These are phyloP conservation scores for Mycena chlorophos DNA, from an alignment of 768 basidiomycete genomes.

Conservation along the genomic window DNA sequence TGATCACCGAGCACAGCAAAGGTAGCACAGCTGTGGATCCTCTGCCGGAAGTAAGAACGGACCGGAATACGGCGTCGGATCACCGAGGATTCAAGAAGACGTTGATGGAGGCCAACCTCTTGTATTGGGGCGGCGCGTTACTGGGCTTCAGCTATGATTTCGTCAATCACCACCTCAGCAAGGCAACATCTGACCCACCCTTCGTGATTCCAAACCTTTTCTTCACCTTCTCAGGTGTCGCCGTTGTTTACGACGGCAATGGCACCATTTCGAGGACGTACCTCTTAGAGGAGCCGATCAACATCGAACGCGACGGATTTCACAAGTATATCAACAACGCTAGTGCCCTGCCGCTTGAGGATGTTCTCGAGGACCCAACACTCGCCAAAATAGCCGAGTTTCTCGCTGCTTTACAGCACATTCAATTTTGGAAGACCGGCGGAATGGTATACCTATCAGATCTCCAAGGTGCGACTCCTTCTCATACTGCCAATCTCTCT, in stretches of 20 bases:
- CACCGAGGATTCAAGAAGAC: background rate
- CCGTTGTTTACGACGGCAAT: background rate
- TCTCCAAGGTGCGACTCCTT: constrained; percentile 1
- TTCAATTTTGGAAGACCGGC: background rate
- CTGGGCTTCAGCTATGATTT: background rate
- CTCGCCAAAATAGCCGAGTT: background rate
- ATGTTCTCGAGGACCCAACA: background rate
- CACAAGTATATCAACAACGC: constrained; percentile 27
- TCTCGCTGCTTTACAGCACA: background rate
- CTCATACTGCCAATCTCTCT: background rate
- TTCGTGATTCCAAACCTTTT: background rate
- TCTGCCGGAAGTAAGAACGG: no score
- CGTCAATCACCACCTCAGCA: background rate
- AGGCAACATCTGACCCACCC: background rate
- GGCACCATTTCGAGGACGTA: constrained; percentile 1
- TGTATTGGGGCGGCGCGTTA: background rate
- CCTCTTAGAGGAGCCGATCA: constrained; percentile 21
- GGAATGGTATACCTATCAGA: background rate
- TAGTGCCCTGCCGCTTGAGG: constrained; percentile 10
- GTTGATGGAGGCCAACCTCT: background rate
- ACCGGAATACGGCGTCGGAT: background rate
- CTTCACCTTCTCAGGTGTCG: background rate
- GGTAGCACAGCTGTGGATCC: background rate
- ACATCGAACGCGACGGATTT: constrained; percentile 13
- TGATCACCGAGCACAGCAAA: no score